Evolutionary conservation across 495 filamentous ascomycete genomes (phyloP).

Genomic region (Penicillium psychrofluorescens): DNA sequence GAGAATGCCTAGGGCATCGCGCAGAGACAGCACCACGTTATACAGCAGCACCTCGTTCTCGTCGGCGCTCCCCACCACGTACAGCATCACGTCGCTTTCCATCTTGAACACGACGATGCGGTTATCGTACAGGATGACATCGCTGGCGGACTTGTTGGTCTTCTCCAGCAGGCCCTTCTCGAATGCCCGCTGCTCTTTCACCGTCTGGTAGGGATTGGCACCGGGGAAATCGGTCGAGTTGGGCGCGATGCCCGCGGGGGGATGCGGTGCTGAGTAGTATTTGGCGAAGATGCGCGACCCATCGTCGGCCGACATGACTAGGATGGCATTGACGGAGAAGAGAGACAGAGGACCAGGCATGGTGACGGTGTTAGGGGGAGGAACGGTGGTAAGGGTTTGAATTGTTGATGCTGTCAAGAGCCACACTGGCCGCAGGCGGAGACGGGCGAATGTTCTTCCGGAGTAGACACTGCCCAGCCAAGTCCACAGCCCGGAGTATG

Average conservation of each 20-base stretch:
- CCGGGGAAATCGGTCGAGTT: slow-evolving; percentile 51
- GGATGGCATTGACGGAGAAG: slow-evolving; percentile 86
- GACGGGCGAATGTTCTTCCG: slow-evolving; percentile 35
- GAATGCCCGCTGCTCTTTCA: slow-evolving; percentile 90
- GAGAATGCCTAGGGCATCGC: slow-evolving; percentile 83
- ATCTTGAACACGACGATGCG: slow-evolving; percentile 94
- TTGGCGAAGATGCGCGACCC: slow-evolving; percentile 86
- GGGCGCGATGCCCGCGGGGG: slow-evolving; percentile 48
- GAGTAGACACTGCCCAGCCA: slow-evolving; percentile 7
- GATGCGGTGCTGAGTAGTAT: slow-evolving; percentile 88
- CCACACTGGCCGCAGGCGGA: slow-evolving; percentile 31
- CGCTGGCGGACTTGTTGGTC: slow-evolving; percentile 88
- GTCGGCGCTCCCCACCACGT: slow-evolving; percentile 83
- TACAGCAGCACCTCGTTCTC: slow-evolving; percentile 97
- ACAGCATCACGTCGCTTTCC: slow-evolving; percentile 95
- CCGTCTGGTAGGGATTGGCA: slow-evolving; percentile 75
- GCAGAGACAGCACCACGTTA: slow-evolving; percentile 79
- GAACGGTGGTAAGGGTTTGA: background rate
- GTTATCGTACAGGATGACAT: slow-evolving; percentile 96
- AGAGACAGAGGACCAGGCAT: slow-evolving; percentile 60
- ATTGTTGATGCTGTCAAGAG: slow-evolving; percentile 26
- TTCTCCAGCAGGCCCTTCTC: slow-evolving; percentile 95
- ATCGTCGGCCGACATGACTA: slow-evolving; percentile 83
- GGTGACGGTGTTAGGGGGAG: slow-evolving; percentile 10
- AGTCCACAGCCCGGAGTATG: background rate